These are phyloP conservation scores for Didymellaceae sp. DNA, from an alignment of 2,329 filamentous ascomycete genomes.

Conservation along the genomic window DNA sequence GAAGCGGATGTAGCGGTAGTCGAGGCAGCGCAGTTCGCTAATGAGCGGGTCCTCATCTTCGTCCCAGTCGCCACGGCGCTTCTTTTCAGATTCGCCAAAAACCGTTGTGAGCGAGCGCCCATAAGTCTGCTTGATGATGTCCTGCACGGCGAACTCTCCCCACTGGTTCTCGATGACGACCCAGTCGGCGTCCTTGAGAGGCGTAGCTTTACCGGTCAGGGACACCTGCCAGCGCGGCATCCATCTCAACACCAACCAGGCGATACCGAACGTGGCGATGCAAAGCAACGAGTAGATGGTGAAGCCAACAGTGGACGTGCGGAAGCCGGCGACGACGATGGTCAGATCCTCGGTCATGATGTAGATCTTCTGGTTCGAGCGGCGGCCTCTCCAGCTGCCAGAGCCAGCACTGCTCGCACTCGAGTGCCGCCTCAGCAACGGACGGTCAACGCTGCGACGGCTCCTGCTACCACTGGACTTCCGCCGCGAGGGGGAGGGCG, in stretches of 20 bases:
- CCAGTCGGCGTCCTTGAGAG: constrained; percentile 82
- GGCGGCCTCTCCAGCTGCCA: constrained; percentile 62
- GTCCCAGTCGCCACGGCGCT: constrained; percentile 70
- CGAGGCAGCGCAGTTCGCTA: constrained; percentile 74
- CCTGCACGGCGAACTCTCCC: constrained; percentile 84
- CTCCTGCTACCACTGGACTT: constrained; percentile 68
- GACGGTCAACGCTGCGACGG: constrained; percentile 61
- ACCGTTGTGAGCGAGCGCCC: constrained; percentile 69
- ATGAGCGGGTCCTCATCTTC: constrained; percentile 79
- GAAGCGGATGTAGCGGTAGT: constrained; percentile 94
- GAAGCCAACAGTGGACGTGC: constrained; percentile 74
- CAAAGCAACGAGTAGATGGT: constrained; percentile 74
- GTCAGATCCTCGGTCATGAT: constrained; percentile 93
- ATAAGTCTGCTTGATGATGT: constrained; percentile 66
- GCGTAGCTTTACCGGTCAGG: constrained; percentile 71
- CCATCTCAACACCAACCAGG: constrained; percentile 87
- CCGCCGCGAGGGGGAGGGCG: constrained; percentile 55
- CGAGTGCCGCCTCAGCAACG: constrained; percentile 73
- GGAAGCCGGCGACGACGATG: constrained; percentile 90
- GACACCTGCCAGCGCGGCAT: constrained; percentile 84
- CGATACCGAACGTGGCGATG: constrained; percentile 74
- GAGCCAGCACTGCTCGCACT: constrained; percentile 74
- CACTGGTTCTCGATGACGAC: constrained; percentile 97
- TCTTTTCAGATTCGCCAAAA: constrained; percentile 72
- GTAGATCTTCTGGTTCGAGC: constrained; percentile 87